phyloP scores from a whole-genome alignment of 2,329 filamentous ascomycete genomes.

The Bipolaris cookei region DNA sequence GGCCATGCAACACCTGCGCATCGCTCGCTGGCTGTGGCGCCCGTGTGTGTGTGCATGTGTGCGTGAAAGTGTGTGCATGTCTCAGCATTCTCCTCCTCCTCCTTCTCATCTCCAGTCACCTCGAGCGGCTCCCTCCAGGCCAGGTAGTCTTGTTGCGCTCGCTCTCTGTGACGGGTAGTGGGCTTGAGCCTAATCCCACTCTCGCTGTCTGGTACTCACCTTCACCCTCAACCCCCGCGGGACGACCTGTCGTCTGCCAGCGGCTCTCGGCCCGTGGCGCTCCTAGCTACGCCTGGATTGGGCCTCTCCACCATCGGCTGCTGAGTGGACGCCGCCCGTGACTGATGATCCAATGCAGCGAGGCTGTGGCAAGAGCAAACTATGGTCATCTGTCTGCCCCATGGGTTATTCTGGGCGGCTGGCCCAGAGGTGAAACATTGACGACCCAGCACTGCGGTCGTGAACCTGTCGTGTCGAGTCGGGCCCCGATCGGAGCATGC shows the following conservation, averaged over 20 bases:
- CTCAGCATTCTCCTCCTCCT: not conserved
- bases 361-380: conserved; percentile 36
- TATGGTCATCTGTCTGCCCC: conserved; percentile 48
- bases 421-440: conserved; percentile 49
- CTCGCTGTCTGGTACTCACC: conserved; percentile 21
- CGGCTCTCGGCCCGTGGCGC: conserved; percentile 46
- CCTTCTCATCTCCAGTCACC: conserved; percentile 19
- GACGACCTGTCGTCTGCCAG: conserved; percentile 35
- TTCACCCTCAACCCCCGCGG: conserved; percentile 30
- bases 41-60: conserved; percentile 2
- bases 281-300: conserved; percentile 32
- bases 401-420: conserved; percentile 46
- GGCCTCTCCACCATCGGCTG: conserved; percentile 27
- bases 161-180: conserved; percentile 47
- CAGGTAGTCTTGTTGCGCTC: conserved; percentile 25
- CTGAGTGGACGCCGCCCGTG: conserved; percentile 39
- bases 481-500: conserved; percentile 41
- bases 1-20: conserved; percentile 37
- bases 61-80: conserved; percentile 17
- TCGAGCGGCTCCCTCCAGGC: conserved; percentile 20
- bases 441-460: conserved; percentile 39
- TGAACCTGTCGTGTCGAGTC: conserved; percentile 48
- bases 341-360: conserved; percentile 33
- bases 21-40: conserved; percentile 30
- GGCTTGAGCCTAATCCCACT: conserved; percentile 25